These are phyloP conservation scores for Colletotrichum nymphaeae DNA, from an alignment of 2,329 filamentous ascomycete genomes.

Conservation along the genomic window DNA sequence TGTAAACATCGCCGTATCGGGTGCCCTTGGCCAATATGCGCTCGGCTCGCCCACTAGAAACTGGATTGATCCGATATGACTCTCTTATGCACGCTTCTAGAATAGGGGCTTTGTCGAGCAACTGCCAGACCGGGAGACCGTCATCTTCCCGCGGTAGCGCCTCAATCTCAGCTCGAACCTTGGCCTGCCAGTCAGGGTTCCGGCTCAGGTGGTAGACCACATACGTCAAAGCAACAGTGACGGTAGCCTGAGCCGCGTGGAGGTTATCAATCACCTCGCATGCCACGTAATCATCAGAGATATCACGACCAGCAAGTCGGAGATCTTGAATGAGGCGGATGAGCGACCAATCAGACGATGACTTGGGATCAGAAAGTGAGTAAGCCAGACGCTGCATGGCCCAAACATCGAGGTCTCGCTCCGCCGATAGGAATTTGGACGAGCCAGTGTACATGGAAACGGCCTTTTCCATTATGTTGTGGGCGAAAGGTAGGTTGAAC, in stretches of 20 bases:
- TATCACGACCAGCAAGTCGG: neutral
- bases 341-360: neutral
- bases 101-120: neutral
- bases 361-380: neutral
- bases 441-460: neutral
- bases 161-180: neutral
- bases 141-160: neutral
- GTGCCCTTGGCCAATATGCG: neutral
- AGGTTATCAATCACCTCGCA: neutral
- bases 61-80: conserved; percentile 1
- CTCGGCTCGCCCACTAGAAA: neutral
- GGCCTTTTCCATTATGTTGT: neutral
- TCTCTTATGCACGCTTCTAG: neutral
- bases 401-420: neutral
- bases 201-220: neutral
- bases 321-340: neutral
- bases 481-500: neutral
- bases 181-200: neutral
- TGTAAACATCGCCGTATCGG: neutral
- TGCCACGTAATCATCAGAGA: neutral
- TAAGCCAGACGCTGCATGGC: neutral
- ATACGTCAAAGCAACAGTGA: neutral
- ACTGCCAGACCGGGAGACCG: neutral
- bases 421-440: neutral
- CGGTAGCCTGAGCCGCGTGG: neutral